Evolutionary conservation across 805 yeast genomes (phyloP).

Genomic region (Diddensiella caesifluorescens): DNA sequence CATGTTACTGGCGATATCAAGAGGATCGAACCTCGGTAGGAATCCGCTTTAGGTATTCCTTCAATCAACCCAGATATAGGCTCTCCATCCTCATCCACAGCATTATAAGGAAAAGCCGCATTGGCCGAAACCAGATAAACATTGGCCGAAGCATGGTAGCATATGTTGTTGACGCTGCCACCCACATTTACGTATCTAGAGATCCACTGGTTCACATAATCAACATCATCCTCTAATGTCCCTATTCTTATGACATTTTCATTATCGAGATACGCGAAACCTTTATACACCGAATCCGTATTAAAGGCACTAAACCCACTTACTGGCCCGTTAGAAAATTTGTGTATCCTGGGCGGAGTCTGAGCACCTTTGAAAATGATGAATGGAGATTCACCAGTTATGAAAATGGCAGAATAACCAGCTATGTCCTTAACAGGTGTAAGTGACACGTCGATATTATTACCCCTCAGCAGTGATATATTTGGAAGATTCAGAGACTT

Average conservation of each 20-base stretch:
- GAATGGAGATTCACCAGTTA: conserved; percentile 71
- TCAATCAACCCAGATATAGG: conserved; percentile 52
- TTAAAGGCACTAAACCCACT: conserved; percentile 47
- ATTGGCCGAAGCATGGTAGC: conserved; percentile 63
- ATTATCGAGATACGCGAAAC: conserved; percentile 68
- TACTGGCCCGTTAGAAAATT: conserved; percentile 56
- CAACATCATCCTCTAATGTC: conserved; percentile 17
- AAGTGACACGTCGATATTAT: conserved; percentile 42
- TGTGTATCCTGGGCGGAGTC: conserved; percentile 59
- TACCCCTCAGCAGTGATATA: conserved; percentile 6
- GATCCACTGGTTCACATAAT: conserved; percentile 16
- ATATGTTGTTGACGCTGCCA: conserved; percentile 57
- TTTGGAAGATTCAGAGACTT: conserved; percentile 39
- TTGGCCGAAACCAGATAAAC: conserved; percentile 60
- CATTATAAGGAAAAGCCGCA: conserved; percentile 52
- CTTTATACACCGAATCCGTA: conserved; percentile 35
- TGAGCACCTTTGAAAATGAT: conserved; percentile 59
- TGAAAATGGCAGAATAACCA: conserved; percentile 54
- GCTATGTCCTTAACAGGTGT: conserved; percentile 53
- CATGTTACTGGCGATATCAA: conserved; percentile 71
- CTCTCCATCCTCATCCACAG: conserved; percentile 70
- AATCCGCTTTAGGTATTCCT: conserved; percentile 47
- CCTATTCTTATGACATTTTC: conserved; percentile 58
- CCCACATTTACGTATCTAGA: conserved; percentile 37
- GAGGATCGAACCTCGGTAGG: conserved; percentile 56